phyloP scores from a whole-genome alignment of 441 rosid species.

The Aleurites moluccanus region DNA sequence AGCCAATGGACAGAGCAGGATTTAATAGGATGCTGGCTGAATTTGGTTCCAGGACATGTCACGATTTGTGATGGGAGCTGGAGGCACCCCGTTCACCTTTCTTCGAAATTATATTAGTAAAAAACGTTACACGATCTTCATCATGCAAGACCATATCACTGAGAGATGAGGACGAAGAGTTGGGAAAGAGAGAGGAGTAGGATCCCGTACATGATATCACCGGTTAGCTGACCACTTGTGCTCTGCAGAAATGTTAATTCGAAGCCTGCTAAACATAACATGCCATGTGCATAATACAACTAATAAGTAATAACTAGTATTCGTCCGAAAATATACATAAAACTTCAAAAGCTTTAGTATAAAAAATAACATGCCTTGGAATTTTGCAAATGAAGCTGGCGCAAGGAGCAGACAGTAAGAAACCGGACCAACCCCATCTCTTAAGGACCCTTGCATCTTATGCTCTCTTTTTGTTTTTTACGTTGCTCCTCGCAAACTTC shows the following conservation, averaged over 20 bases:
- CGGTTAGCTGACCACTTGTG: conserved; percentile 1
- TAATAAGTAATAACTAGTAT: not conserved
- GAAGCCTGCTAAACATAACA: not conserved
- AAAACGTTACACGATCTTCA: conserved; percentile 21
- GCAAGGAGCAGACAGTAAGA: conserved; percentile 15
- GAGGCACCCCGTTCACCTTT: not conserved
- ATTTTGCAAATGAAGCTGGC: conserved; percentile 19
- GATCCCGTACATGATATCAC: conserved; percentile 25
- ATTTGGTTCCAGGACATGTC: conserved; percentile 10
- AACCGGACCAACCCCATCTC: conserved; percentile 17
- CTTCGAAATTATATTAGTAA: conserved; percentile 12
- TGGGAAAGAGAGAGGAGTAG: conserved; percentile 19
- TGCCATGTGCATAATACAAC: not conserved
- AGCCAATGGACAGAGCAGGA: conserved; percentile 34
- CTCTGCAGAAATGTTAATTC: conserved; percentile 19
- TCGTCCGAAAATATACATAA: not conserved
- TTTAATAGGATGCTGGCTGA: conserved; percentile 22
- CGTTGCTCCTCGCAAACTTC: not conserved
- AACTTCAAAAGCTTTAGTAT: not conserved
- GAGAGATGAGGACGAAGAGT: conserved; percentile 20
- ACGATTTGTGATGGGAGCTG: not conserved
- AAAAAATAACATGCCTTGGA: conserved; percentile 25
- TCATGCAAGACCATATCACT: conserved; percentile 25
- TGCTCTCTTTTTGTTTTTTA: not conserved
- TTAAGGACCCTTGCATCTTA: not conserved